Conservation (phyloP, 306 rosid genomes). For the Quercus robur region DNA sequence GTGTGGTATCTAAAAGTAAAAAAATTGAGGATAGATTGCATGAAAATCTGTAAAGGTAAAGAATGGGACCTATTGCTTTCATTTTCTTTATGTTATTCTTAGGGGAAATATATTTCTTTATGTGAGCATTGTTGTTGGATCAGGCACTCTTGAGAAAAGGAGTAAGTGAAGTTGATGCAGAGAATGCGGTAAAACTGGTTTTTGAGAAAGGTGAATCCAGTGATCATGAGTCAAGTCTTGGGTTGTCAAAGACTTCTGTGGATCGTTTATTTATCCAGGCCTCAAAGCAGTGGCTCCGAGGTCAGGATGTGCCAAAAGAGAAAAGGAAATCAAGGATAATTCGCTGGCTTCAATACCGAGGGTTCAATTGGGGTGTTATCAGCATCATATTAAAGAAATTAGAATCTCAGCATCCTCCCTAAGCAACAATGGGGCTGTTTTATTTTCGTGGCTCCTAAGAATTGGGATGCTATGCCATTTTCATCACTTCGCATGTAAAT, state of each 20-base stretch:
- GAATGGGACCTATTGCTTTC: not conserved
- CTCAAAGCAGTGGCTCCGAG: constrained; percentile 82
- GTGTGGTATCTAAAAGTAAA: not conserved
- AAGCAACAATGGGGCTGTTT: constrained; percentile 20
- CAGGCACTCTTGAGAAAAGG: constrained; percentile 89
- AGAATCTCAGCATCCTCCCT: constrained; percentile 47
- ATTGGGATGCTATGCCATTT: constrained; percentile 36
- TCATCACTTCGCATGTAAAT: constrained; percentile 13
- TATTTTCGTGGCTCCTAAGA: constrained; percentile 17
- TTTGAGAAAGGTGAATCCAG: constrained; percentile 34
- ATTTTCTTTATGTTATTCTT: constrained; percentile 6
- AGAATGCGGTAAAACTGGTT: constrained; percentile 73
- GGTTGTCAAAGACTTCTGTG: constrained; percentile 47
- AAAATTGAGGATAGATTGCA: not conserved
- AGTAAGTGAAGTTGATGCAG: constrained; percentile 64
- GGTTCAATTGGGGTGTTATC: constrained; percentile 71
- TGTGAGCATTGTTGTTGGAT: constrained; percentile 28
- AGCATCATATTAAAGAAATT: constrained; percentile 54
- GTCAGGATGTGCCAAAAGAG: constrained; percentile 52
- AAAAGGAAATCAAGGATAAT: constrained; percentile 72
- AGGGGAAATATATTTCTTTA: not conserved
- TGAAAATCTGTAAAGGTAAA: not conserved
- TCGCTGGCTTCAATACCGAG: constrained; percentile 83
- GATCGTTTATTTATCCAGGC: constrained; percentile 69
- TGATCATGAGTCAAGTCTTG: constrained; percentile 19